A percentile compares a stretch with the other conserved stretches of the same genome.
Evolutionary conservation across 2,329 filamentous ascomycete species (phyloP).

Genomic region (Diplodia intermedia): DNA sequence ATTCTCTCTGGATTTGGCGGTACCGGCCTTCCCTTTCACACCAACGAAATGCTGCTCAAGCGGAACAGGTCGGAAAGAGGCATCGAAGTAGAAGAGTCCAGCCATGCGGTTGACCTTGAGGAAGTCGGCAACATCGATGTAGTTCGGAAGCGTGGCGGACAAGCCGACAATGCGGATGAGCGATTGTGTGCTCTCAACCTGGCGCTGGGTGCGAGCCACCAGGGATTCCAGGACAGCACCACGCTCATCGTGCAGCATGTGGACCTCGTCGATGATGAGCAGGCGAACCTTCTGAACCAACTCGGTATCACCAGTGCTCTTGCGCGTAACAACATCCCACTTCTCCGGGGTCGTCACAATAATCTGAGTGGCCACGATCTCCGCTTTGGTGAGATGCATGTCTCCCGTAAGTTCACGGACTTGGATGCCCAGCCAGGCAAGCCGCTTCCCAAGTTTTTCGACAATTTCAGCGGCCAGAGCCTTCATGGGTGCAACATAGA

Average conservation of each 20-base stretch:
- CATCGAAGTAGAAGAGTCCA: slow-evolving; percentile 96
- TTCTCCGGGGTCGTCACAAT: slow-evolving; percentile 99
- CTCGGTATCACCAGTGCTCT: slow-evolving; percentile 96
- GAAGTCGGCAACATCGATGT: slow-evolving; percentile 95
- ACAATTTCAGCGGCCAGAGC: slow-evolving; percentile 96
- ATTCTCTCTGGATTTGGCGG: slow-evolving; percentile 84
- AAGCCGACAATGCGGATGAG: slow-evolving; percentile 95
- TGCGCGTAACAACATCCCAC: slow-evolving; percentile 98
- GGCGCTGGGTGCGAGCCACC: slow-evolving; percentile 90
- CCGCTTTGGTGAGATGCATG: slow-evolving; percentile 97
- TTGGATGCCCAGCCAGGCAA: slow-evolving; percentile 91
- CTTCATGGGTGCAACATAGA: slow-evolving; percentile 99
- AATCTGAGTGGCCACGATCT: slow-evolving; percentile 95
- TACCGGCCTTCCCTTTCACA: slow-evolving; percentile 87
- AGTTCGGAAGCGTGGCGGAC: slow-evolving; percentile 95
- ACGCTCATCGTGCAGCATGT: slow-evolving; percentile 98
- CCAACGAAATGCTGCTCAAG: slow-evolving; percentile 97
- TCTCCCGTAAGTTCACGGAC: slow-evolving; percentile 95
- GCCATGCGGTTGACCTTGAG: slow-evolving; percentile 92
- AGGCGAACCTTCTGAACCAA: slow-evolving; percentile 96
- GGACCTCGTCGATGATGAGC: slow-evolving; percentile 97
- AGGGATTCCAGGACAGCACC: slow-evolving; percentile 95
- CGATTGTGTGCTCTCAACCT: slow-evolving; percentile 97
- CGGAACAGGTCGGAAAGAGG: slow-evolving; percentile 93
- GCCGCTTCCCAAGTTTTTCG: slow-evolving; percentile 86